Base-by-base conservation (phyloP, 2,329 filamentous ascomycete genomes). In the Fusarium sacchari region DNA sequence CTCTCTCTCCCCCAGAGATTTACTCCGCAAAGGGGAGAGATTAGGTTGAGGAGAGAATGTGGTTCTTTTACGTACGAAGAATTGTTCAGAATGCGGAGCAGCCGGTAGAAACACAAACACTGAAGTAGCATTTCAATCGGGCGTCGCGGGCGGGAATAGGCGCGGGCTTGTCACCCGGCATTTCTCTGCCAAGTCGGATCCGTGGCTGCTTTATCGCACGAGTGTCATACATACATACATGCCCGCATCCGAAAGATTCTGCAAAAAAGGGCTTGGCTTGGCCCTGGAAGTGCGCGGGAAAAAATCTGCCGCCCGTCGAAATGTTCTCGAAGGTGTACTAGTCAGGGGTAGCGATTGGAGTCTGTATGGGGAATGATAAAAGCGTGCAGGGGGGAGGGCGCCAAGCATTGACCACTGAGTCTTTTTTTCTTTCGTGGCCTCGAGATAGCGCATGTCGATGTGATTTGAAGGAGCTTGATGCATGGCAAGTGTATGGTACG, bases 11-110 rank as follows among this genome's bases (percentile, higher is more conserved):
- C 32, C 32, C 70, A 61, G 36, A 71, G 69, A 71, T 73, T 73
- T 73, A 55, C 70, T 73, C 70, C 70, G 70, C 70, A 72, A 60
- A 73, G 46, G 53, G n/a, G 39, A 72, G 56, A 73, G 70, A 73
- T 73, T 73, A 70, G 30, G 70, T 73, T 73, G 70, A 73, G 70
- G 70, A 73, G 69, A 58, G 65, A 40, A 61, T 52, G 64, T n/a
- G 55, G 30, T 22, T 40, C 60, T 26, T 59, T 73, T 73, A 73
- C 70, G 70, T 73, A 73, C 65, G 26, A 46, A 43, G 30, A 73
- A 71, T 44, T 26, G 15, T 6, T 11, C 28, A 66, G 53, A 72
- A 73, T 73, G 70, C 70, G 70, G 70, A 72, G 69, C 62, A 49
- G 46, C 12, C 20, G 46, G 46, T 17, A 49, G 24, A 12, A n/a